phyloP scores from a whole-genome alignment of 495 filamentous ascomycete genomes.

The Parathielavia appendiculata region DNA sequence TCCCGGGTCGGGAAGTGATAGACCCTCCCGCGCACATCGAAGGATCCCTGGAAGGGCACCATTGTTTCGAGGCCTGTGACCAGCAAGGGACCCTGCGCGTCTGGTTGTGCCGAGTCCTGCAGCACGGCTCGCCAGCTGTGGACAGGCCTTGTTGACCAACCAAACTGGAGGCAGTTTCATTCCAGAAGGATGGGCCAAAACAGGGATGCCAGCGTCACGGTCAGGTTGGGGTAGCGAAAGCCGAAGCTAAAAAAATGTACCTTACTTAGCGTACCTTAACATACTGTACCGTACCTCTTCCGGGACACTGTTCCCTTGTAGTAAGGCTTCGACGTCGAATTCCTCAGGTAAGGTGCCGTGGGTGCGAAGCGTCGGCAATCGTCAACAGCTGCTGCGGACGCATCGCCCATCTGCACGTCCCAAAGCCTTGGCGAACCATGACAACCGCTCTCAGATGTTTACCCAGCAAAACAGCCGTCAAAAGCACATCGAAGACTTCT shows the following conservation, averaged over 20 bases:
- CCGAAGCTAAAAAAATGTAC: constrained; percentile 22
- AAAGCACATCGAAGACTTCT: no score
- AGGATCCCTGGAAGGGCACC: not conserved
- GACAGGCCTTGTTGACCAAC: not conserved
- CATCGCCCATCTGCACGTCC: not conserved
- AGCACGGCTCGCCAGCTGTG: not conserved
- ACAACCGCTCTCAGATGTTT: constrained; percentile 3
- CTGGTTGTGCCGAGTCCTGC: not conserved
- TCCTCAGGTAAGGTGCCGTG: not conserved
- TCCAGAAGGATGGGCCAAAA: not conserved
- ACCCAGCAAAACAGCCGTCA: not conserved
- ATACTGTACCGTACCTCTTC: no score
- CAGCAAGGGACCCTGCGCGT: not conserved
- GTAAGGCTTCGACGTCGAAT: not conserved
- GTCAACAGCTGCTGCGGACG: not conserved
- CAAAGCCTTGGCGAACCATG: not conserved
- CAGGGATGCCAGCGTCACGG: not conserved
- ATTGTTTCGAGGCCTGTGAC: not conserved
- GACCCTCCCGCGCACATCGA: not conserved
- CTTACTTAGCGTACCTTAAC: no score
- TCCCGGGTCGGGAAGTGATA: not conserved
- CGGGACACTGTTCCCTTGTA: no score
- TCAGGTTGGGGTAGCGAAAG: constrained; percentile 20
- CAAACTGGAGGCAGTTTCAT: constrained; percentile 7
- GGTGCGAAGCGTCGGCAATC: constrained; percentile 15